A percentile compares a stretch with the other conserved stretches of the same genome.
Conservation (phyloP, 352 stramenopile genomes). For the Phytophthora podocarpi region DNA sequence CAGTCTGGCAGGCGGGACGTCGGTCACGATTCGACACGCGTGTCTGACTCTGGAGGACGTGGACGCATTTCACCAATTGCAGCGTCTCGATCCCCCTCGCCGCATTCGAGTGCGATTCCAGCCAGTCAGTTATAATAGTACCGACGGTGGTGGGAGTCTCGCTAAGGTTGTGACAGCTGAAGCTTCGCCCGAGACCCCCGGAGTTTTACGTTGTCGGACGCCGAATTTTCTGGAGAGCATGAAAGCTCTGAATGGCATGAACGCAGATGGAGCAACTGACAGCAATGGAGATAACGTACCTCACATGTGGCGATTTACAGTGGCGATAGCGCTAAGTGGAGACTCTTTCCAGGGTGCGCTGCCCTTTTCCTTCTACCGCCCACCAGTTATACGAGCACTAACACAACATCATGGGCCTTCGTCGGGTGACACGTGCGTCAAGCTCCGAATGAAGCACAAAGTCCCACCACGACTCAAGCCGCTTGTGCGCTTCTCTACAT, state of each 20-base stretch:
- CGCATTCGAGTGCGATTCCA: conserved; percentile 61
- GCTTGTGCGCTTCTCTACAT: conserved; percentile 57
- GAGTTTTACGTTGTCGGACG: conserved; percentile 44
- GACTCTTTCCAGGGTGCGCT: conserved; percentile 54
- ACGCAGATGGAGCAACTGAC: neutral
- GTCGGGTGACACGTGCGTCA: conserved; percentile 59
- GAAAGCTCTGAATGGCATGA: conserved; percentile 32
- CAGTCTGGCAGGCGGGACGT: conserved; percentile 45
- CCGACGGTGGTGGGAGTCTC: conserved; percentile 1
- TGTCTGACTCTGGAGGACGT: conserved; percentile 46
- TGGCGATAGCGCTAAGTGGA: conserved; percentile 47
- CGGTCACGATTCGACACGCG: conserved; percentile 36
- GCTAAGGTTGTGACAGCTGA: conserved; percentile 19
- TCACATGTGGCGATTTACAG: conserved; percentile 39
- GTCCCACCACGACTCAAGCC: conserved; percentile 53
- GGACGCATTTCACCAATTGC: conserved; percentile 50
- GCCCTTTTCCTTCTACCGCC: conserved; percentile 59
- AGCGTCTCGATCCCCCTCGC: conserved; percentile 50
- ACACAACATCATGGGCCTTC: conserved; percentile 71
- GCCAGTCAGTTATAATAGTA: conserved; percentile 26
- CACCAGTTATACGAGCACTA: conserved; percentile 62
- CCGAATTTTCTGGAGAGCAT: conserved; percentile 68
- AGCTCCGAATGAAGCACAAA: conserved; percentile 76
- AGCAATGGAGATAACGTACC: conserved; percentile 4
- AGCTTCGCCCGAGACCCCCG: conserved; percentile 12